phyloP scores from a whole-genome alignment of 441 rosid genomes.

The Gossypium laxum region DNA sequence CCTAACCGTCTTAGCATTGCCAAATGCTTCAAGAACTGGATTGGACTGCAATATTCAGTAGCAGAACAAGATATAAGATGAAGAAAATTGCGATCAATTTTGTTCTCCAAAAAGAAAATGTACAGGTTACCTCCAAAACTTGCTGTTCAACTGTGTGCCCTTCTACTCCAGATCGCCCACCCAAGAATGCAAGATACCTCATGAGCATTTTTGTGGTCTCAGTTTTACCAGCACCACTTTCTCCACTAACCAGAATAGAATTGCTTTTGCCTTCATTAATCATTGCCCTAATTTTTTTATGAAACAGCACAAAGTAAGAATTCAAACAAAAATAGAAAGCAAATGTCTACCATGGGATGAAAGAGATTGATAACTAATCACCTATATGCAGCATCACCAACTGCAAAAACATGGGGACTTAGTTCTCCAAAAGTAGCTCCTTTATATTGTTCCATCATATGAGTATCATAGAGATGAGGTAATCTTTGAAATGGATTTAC shows the following conservation, averaged over 20 bases:
- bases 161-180: conserved; percentile 96
- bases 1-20: conserved; percentile 95
- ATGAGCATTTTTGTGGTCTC: conserved; percentile 99
- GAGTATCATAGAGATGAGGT: conserved; percentile 93
- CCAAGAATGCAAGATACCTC: conserved; percentile 93
- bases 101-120: background rate
- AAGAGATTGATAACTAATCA: conserved; percentile 17
- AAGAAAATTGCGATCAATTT: background rate
- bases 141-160: conserved; percentile 98
- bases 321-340: background rate
- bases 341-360: background rate
- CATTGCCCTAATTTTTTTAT: conserved; percentile 63
- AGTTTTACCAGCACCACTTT: conserved; percentile 99
- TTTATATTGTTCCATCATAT: conserved; percentile 99
- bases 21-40: conserved; percentile 99
- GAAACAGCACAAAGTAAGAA: conserved; percentile 17
- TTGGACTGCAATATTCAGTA: conserved; percentile 57
- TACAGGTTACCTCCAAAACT: conserved; percentile 76
- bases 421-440: conserved; percentile 97
- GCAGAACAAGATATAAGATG: background rate
- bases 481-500: conserved; percentile 96
- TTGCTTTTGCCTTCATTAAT: conserved; percentile 91
- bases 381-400: conserved; percentile 95
- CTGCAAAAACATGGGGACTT: conserved; percentile 97
- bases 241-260: conserved; percentile 99